Conservation (phyloP, 805 yeast genomes). For the Myxozyma geophila region DNA sequence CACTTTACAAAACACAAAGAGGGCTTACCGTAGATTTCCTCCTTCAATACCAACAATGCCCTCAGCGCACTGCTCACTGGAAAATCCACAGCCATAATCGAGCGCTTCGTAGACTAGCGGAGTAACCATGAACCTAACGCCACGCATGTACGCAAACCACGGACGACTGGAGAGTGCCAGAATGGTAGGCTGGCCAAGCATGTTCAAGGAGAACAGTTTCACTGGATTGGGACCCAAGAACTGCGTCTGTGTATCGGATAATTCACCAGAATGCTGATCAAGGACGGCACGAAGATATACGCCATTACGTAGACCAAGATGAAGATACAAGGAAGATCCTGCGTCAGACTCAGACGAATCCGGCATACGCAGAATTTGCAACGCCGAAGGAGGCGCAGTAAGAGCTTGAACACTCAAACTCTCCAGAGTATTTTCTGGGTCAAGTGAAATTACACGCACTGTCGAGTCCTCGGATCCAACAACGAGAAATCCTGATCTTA, state of each 20-base stretch:
- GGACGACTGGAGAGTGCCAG: conserved; percentile 59
- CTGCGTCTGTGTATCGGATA: conserved; percentile 66
- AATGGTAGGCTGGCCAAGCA: conserved; percentile 47
- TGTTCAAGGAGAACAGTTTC: conserved; percentile 49
- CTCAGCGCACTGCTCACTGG: conserved; percentile 62
- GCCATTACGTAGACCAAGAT: conserved; percentile 85
- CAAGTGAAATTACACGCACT: conserved; percentile 67
- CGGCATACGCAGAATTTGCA: conserved; percentile 46
- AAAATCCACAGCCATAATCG: conserved; percentile 56
- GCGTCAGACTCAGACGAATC: conserved; percentile 29
- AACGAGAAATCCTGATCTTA: conserved; percentile 62
- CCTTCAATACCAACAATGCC: conserved; percentile 69
- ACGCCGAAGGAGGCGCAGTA: conserved; percentile 54
- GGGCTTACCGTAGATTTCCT: conserved; percentile 49
- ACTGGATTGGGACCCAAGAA: conserved; percentile 76
- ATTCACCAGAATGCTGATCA: conserved; percentile 63
- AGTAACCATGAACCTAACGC: conserved; percentile 48
- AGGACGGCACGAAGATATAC: conserved; percentile 68
- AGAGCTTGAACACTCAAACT: conserved; percentile 67
- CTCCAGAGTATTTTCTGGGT: conserved; percentile 63
- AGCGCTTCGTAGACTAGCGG: conserved; percentile 53
- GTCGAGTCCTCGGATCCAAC: conserved; percentile 75
- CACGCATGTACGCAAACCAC: conserved; percentile 57
- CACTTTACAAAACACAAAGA: conserved; percentile 27
- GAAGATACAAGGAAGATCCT: conserved; percentile 50